phyloP scores from a whole-genome alignment of 2,329 filamentous ascomycete species.

The Trichoderma oligosporum region DNA sequence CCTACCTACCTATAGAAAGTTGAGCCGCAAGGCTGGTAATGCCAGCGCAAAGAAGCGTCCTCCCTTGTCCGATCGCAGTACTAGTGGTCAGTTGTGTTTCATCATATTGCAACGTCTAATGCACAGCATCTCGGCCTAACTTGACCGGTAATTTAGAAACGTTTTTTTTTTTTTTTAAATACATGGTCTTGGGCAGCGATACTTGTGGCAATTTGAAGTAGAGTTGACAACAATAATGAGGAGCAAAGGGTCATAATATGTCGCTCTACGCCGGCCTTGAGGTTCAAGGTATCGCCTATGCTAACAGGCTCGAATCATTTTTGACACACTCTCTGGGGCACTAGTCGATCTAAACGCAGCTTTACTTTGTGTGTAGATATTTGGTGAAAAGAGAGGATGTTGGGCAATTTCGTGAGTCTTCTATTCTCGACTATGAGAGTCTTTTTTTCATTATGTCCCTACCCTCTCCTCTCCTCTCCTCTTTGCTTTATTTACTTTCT shows the following conservation, averaged over 20 bases:
- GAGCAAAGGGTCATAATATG: constrained; percentile 15
- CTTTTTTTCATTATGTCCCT: too few species aligned
- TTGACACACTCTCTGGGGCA: not conserved
- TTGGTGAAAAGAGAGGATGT: not conserved
- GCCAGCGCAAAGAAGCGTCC: not conserved
- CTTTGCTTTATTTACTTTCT: too few species aligned
- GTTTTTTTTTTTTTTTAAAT: too few species aligned
- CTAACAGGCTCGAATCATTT: not conserved
- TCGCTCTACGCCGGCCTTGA: constrained; percentile 12
- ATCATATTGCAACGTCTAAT: constrained; percentile 4
- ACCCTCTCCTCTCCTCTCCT: not conserved
- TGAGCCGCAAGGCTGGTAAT: constrained; percentile 14
- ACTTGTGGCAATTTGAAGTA: constrained; percentile 18
- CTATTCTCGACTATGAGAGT: too few species aligned
- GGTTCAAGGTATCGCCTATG: not conserved
- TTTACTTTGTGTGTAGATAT: too few species aligned
- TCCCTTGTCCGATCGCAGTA: constrained; percentile 4
- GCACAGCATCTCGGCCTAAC: constrained; percentile 27
- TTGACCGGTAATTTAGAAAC: constrained; percentile 20
- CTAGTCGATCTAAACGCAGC: not conserved
- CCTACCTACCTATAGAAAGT: not conserved
- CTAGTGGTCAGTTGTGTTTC: not conserved
- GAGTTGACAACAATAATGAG: not conserved
- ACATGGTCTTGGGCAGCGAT: constrained; percentile 27
- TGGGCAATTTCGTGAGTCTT: not conserved